Conservation (phyloP, 208 protist genomes). For the Eutreptiella sp. region DNA sequence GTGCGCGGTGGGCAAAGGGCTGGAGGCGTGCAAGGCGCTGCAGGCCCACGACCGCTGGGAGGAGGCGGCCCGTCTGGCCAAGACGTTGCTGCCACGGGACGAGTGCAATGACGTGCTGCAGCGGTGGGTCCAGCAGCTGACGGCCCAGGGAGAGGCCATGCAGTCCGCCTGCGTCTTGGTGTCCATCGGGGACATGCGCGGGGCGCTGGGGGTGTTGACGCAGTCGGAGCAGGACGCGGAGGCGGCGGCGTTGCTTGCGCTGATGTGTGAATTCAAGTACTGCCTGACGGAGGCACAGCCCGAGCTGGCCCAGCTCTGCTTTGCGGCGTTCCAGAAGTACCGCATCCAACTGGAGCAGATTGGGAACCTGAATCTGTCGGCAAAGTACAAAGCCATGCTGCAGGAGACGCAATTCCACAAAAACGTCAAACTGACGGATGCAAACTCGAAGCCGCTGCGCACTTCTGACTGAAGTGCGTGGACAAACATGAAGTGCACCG, state of each 20-base stretch:
- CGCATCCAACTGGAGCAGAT: too few species aligned
- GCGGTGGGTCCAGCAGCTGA: slow-evolving; percentile 10
- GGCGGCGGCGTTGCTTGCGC: neutral
- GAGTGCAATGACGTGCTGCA: slow-evolving; percentile 10
- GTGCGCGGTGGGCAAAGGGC: slow-evolving; percentile 1
- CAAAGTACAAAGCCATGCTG: too few species aligned
- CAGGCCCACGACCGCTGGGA: slow-evolving; percentile 23
- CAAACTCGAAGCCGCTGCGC: too few species aligned
- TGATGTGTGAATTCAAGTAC: slow-evolving; percentile 5
- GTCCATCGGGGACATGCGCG: neutral
- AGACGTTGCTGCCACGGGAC: neutral
- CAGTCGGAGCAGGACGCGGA: slow-evolving; percentile 2
- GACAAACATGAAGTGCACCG: too few species aligned
- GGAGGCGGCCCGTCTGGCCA: slow-evolving; percentile 15
- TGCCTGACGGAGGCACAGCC: too few species aligned
- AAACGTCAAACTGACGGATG: too few species aligned
- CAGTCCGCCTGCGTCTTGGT: slow-evolving; percentile 16
- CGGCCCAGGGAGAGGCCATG: neutral
- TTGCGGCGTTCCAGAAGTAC: too few species aligned
- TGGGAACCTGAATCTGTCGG: too few species aligned
- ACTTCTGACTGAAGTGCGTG: too few species aligned
- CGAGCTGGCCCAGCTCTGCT: too few species aligned
- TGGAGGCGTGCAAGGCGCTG: slow-evolving; percentile 8
- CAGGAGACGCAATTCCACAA: too few species aligned
- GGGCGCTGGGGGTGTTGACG: neutral